phyloP scores from a whole-genome alignment of 345 rosid genomes.

The Salix arbutifolia region DNA sequence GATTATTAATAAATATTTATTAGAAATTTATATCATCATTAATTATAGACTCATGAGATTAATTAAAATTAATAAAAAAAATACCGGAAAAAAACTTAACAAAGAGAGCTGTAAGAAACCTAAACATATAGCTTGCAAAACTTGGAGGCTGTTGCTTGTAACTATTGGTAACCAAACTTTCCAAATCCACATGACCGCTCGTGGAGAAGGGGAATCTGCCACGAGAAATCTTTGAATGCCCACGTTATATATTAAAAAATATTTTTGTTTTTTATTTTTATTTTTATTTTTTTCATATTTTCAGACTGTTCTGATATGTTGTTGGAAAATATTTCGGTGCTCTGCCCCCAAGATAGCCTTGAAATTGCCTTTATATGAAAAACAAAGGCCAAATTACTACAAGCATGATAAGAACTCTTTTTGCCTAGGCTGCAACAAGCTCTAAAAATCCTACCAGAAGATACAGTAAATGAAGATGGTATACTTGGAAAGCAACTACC shows the following conservation, averaged over 20 bases:
- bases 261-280: no score
- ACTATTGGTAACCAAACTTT: not conserved
- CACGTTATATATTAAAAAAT: no score
- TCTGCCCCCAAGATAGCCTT: not conserved
- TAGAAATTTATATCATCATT: no score
- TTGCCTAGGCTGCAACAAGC: not conserved
- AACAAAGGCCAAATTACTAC: not conserved
- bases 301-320: no score
- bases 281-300: no score
- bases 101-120: not conserved
- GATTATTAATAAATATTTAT: no score
- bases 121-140: not conserved
- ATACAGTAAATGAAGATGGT: not conserved
- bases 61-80: no score
- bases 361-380: conserved; percentile 6
- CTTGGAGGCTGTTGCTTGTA: not conserved
- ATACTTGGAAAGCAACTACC: conserved; percentile 3
- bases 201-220: not conserved
- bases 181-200: not conserved
- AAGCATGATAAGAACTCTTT: not conserved
- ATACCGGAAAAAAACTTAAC: no score
- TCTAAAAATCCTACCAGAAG: not conserved
- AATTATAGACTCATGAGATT: no score
- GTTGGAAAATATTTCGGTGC: not conserved
- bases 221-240: not conserved